Evolutionary conservation across 169 alveolate species (phyloP).

Genomic region (Theileria annulata): DNA sequence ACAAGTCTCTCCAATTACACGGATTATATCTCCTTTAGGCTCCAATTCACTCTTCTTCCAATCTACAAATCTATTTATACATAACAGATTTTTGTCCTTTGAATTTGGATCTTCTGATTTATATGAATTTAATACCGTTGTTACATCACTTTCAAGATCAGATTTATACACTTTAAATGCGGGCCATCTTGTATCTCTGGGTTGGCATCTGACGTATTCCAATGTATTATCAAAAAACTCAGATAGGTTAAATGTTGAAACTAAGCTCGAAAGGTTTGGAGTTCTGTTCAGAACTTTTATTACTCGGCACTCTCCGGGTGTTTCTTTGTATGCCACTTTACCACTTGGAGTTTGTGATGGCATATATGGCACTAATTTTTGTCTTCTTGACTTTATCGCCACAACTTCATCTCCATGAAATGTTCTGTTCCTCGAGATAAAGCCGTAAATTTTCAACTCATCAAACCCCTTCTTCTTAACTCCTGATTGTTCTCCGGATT

Average conservation of each 20-base stretch:
- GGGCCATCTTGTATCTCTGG: conserved; percentile 61
- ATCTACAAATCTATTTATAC: conserved; percentile 26
- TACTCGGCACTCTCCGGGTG: conserved; percentile 44
- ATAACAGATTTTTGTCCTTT: conserved; percentile 17
- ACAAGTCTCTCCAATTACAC: conserved; percentile 30
- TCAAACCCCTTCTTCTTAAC: conserved; percentile 2
- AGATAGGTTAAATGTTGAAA: conserved; percentile 16
- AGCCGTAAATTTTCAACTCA: conserved; percentile 67
- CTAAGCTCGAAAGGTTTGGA: conserved; percentile 33
- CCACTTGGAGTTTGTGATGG: background rate
- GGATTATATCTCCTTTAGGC: conserved; percentile 45
- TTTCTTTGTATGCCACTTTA: background rate
- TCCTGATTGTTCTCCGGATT: background rate
- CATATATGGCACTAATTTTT: background rate
- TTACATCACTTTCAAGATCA: background rate
- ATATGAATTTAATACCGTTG: background rate
- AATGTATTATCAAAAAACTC: conserved; percentile 10
- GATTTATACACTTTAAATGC: conserved; percentile 43
- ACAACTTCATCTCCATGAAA: conserved; percentile 76
- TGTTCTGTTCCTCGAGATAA: conserved; percentile 77
- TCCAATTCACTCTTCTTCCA: conserved; percentile 56
- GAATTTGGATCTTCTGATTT: background rate
- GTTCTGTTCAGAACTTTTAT: conserved; percentile 29
- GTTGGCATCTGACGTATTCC: conserved; percentile 46
- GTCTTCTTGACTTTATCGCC: conserved; percentile 66